A percentile compares a stretch with the other conserved stretches of the same genome.
phyloP scores from a whole-genome alignment of 805 yeast genomes.

The Kodamaea sagamina region DNA sequence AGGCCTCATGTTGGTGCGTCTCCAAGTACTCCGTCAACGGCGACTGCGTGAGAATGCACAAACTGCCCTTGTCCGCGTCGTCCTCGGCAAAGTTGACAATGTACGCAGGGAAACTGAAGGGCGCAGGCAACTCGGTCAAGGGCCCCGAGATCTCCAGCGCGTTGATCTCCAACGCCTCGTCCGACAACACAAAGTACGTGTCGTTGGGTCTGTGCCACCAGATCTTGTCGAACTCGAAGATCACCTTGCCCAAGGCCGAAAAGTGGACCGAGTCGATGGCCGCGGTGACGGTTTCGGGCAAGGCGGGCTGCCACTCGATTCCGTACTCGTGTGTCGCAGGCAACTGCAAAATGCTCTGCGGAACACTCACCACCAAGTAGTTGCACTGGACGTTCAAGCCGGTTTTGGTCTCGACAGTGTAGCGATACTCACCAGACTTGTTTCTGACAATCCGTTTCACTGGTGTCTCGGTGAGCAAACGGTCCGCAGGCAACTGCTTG shows the following conservation, averaged over 20 bases:
- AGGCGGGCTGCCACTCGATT: slow-evolving; percentile 55
- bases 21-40: slow-evolving; percentile 68
- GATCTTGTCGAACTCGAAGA: slow-evolving; percentile 40
- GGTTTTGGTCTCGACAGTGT: slow-evolving; percentile 35
- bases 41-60: slow-evolving; percentile 70
- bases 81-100: slow-evolving; percentile 56
- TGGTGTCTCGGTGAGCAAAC: slow-evolving; percentile 36
- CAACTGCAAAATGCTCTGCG: slow-evolving; percentile 66
- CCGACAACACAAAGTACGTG: slow-evolving; percentile 48
- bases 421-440: neutral
- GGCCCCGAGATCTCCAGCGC: neutral
- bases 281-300: slow-evolving; percentile 46
- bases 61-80: slow-evolving; percentile 33
- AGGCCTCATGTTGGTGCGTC: slow-evolving; percentile 50
- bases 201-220: slow-evolving; percentile 49
- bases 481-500: slow-evolving; percentile 37
- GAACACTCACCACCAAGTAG: slow-evolving; percentile 71
- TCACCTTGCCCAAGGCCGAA: slow-evolving; percentile 45
- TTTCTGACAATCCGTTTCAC: slow-evolving; percentile 2
- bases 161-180: slow-evolving; percentile 13
- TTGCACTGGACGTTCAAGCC: slow-evolving; percentile 44
- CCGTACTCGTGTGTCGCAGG: slow-evolving; percentile 41
- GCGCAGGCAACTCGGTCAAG: slow-evolving; percentile 32
- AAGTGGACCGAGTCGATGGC: slow-evolving; percentile 33
- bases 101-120: slow-evolving; percentile 62